Percentiles rank a stretch among this genome's conserved stretches.
phyloP scores from a whole-genome alignment of 805 yeast species.

The Spathaspora gorwiae region DNA sequence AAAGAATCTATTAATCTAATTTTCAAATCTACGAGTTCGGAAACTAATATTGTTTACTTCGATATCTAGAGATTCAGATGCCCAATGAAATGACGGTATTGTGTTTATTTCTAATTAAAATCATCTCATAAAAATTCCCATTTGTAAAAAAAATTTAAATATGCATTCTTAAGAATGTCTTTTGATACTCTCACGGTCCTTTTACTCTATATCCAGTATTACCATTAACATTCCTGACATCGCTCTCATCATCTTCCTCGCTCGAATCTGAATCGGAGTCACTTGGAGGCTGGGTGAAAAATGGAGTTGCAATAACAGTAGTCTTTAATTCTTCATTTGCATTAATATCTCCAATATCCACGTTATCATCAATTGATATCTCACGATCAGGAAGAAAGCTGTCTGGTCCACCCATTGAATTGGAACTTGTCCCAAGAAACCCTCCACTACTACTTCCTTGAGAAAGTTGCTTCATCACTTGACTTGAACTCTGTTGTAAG shows the following conservation, averaged over 20 bases:
- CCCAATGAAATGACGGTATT: too few relatives aligned
- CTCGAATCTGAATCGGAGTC: slow-evolving; percentile 26
- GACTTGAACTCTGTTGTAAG: neutral
- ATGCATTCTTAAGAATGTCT: neutral
- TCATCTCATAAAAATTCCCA: too few relatives aligned
- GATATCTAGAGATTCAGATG: too few relatives aligned
- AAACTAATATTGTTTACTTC: too few relatives aligned
- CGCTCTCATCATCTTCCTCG: slow-evolving; percentile 1
- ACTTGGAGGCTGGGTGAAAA: slow-evolving; percentile 33
- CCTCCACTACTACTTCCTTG: neutral
- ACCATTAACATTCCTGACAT: neutral
- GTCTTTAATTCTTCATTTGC: slow-evolving; percentile 5
- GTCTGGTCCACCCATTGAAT: neutral
- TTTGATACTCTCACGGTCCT: neutral
- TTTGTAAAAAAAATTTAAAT: too few relatives aligned
- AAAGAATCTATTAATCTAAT: too few relatives aligned
- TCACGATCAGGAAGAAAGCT: neutral
- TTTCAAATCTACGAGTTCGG: too few relatives aligned
- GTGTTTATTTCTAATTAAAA: too few relatives aligned
- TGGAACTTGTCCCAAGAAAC: neutral
- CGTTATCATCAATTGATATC: slow-evolving; percentile 4
- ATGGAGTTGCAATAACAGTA: slow-evolving; percentile 34
- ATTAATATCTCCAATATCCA: neutral
- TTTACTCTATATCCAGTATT: too few relatives aligned
- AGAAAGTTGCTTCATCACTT: neutral